Evolutionary conservation across 768 basidiomycete species (phyloP), one percentile per base, ranked within the genome.

Genomic region (Pisolithus tinctorius): DNA sequence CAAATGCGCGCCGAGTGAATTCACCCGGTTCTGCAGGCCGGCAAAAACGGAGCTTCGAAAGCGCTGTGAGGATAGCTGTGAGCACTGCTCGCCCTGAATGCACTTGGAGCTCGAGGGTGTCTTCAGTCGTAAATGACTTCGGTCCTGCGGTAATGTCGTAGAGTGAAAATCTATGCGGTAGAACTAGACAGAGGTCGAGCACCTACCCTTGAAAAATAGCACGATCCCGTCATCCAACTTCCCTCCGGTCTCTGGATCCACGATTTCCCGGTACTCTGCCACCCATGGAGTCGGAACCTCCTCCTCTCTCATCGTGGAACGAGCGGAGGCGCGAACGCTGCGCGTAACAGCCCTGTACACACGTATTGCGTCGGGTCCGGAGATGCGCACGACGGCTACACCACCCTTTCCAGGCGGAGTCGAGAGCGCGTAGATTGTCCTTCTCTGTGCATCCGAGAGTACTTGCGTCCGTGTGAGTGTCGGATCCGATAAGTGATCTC

Each of bases 371-470:
- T 81, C 80, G 1, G 88, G 88, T 0, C 93, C 93, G 2, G 91
- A 93, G 8, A 95, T 71, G 52, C 93, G 78, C 47, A 94, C 70
- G 37, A 95, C 82, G 1, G 84, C 89, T 16, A 95, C 77, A 14
- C 92, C 93, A 4, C 79, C 90, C 55, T 84, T 91, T 1, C 91
- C 93, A 2, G 86, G 82, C 1, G 92, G 88, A 0, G 91, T 93
- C 0, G 92, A 89, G 26, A 93, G 74, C 1, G 92, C 93, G 63
- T 87, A 95, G 43, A 95, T 89, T 2, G 93, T 94, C 23, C 67
- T 60, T n/a, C 76, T 71, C 62, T 89, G 85, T 5, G 83, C 68
- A 43, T 75, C 73, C 10, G 76, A 77, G 40, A 57, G 65, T 0
- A 65, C 62, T 6, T 64, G 57, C 9, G 55, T 26, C 10, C 23